Base-by-base conservation (phyloP, 2,329 filamentous ascomycete genomes). In the Sarocladiaceae sp. region DNA sequence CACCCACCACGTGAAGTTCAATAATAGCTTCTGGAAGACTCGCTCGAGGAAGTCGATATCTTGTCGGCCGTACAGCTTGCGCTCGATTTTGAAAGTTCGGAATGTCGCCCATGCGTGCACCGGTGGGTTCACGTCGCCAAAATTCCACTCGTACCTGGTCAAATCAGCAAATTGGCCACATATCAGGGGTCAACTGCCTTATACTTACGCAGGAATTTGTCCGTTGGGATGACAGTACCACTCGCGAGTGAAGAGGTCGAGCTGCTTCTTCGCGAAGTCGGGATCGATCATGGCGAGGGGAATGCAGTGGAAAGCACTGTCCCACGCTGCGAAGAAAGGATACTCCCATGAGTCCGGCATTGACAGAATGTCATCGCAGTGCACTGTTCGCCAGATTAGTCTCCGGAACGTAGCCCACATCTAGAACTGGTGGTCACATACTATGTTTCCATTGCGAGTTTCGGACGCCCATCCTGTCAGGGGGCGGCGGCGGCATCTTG, bases 321-420 rank as follows among this genome's bases (percentile, higher is more conserved):
- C 93, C 93, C 93, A 97, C 3, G 93, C 93, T 18, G 92, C 92
- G 67, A 97, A 97, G 75, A 97, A 97, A 0, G 93, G 93, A 62
- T 97, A 97, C 64, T 97, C 93, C 93, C 93, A 97, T 0, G 92
- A 96, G 68, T 97, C 93, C 1, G 93, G 94, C 93, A 97, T 97
- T 1, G 93, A 97, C 29, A 97, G 70, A 56, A 97, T 91, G 65
- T 97, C 93, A 59, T 97, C 94, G 60, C 96, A 83, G 68, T 97
- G 82, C 79, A 97, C 44, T 48, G 23, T 44, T 11, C 25, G 8
- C 17, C n/a, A 28, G 12, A 25, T 46, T n/a, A 46, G 25, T 8
- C 13, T 17, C 40, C 6, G 7, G 6, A 22, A 23, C 17, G 8
- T 20, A n/a, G n/a, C n/a, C n/a, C n/a, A n/a, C n/a, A n/a, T 40